Evolutionary conservation across 2,329 filamentous ascomycete genomes (phyloP), one percentile per base, ranked within the genome.

Genomic region (Purpureocillium lavendulum): DNA sequence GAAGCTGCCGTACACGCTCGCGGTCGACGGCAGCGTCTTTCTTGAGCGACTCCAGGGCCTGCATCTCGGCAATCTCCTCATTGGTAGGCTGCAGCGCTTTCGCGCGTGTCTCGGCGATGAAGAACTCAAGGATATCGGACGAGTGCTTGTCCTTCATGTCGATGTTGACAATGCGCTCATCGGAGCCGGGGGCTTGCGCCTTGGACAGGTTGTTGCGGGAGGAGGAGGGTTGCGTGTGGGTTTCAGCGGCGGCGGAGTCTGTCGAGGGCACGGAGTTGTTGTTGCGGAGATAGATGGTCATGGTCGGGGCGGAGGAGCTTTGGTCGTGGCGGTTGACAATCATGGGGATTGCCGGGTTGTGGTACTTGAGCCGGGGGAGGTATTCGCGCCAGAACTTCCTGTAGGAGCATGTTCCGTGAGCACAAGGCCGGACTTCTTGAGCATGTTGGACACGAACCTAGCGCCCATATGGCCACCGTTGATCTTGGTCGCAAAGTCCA

Each of bases 361-460:
- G 84, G 68, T 82, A 98, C 72, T 98, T 96, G 49, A 98, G 71
- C 41, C 87, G 79, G 16, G 87, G 86, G 35, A 97, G 80, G 58
- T 80, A 83, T 44, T 81, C 70, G 47, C 76, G 79, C 86, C 87
- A 95, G 74, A 98, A 96, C 67, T 87, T 87, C 55, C 89, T 94
- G 48, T 43, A 32, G 17, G 35, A 26, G 21, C 21, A 16, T n/a
- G 21, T 28, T 38, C 29, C 9, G n/a, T 17, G 13, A 15, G 30
- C 60, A 61, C 43, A 30, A 17, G 32, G 18, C 4, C 14, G 11
- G 17, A n/a, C n/a, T n/a, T n/a, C n/a, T n/a, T n/a, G n/a, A n/a
- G n/a, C n/a, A n/a, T n/a, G n/a, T n/a, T n/a, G n/a, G n/a, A n/a
- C n/a, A 53, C 67, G 46, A 70, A 89, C 85, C 77, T 79, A 42